Conservation (phyloP, 257 asterid genomes). For the Primulina huaijiensis region DNA sequence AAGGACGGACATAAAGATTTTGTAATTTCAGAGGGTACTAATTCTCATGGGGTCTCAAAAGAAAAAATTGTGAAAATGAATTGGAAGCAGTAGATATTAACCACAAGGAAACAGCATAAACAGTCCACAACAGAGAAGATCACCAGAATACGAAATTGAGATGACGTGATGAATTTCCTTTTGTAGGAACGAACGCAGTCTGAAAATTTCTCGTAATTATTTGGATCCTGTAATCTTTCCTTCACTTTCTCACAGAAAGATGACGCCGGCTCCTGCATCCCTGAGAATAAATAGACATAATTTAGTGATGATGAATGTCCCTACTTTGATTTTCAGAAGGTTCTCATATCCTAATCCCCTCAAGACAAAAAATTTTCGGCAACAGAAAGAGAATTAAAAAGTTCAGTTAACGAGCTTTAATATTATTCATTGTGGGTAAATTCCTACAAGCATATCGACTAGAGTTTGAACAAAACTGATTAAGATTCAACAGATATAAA, state of each 20-base stretch:
- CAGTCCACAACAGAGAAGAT: constrained; percentile 13
- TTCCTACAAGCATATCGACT: background rate
- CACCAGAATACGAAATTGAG: constrained; percentile 61
- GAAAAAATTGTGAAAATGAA: background rate
- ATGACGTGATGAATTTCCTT: constrained; percentile 44
- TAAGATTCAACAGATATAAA: constrained; percentile 8
- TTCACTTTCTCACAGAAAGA: constrained; percentile 60
- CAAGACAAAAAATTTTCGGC: constrained; percentile 20
- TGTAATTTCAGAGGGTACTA: background rate
- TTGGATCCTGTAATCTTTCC: constrained; percentile 51
- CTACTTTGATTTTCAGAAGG: constrained; percentile 8
- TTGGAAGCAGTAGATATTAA: background rate
- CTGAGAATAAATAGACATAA: constrained; percentile 36
- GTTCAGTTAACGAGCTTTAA: constrained; percentile 13
- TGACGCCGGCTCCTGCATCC: constrained; percentile 49
- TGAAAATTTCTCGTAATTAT: constrained; percentile 40
- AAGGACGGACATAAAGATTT: constrained; percentile 14
- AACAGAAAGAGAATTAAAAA: constrained; percentile 17
- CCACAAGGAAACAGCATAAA: background rate
- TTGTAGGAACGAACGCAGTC: constrained; percentile 54
- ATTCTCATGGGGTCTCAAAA: constrained; percentile 3
- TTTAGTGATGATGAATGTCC: constrained; percentile 23
- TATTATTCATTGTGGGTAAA: background rate
- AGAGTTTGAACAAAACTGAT: constrained; percentile 13
- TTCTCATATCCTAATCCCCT: constrained; percentile 14